Evolutionary conservation across 306 rosid genomes (phyloP), one percentile per base, ranked within the genome.

Genomic region (Corylus avellana): DNA sequence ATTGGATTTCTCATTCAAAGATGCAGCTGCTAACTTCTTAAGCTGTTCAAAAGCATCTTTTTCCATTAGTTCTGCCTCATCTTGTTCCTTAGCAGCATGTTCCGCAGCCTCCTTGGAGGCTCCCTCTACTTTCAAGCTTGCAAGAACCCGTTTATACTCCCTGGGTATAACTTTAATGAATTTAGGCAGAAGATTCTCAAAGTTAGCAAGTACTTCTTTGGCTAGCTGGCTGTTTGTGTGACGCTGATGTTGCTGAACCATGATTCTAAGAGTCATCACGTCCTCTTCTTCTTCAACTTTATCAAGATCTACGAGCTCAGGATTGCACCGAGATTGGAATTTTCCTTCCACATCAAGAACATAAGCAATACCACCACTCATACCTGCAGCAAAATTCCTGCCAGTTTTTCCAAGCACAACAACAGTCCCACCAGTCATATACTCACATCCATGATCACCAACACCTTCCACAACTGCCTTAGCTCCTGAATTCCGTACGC

Each of bases 361-460:
- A 77, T 88, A 96, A 79, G 99, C 98, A 57, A 91, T 54, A 85
- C 99, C 99, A 73, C 99, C 99, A 79, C 99, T 96, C 99, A 96
- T 96, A 61, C 99, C 99, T 11, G 99, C 99, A 18, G 99, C 99
- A 78, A 96, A 96, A 80, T 96, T 96, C 80, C 99, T 88, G 29
- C 99, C 99, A 48, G 99, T 96, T 84, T 88, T 86, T 51, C 99
- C 99, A 78, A 96, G 97, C 72, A 96, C 93, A 32, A 96, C 94
- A 59, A 96, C 98, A 20, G 90, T 93, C 56, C 99, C 99, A 53
- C 99, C 99, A 29, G 99, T 96, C 99, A 96, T 96, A 78, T 93
- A 96, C 87, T 96, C 99, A 76, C 99, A 96, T 58, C 99, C 99
- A 81, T 96, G 99, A 85, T 96, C 99, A 59, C 99, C 99, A 80